Percentiles rank a stretch among this genome's conserved stretches.
Conservation (phyloP, 2,329 filamentous ascomycete species). For the Colletotrichum sp. region DNA sequence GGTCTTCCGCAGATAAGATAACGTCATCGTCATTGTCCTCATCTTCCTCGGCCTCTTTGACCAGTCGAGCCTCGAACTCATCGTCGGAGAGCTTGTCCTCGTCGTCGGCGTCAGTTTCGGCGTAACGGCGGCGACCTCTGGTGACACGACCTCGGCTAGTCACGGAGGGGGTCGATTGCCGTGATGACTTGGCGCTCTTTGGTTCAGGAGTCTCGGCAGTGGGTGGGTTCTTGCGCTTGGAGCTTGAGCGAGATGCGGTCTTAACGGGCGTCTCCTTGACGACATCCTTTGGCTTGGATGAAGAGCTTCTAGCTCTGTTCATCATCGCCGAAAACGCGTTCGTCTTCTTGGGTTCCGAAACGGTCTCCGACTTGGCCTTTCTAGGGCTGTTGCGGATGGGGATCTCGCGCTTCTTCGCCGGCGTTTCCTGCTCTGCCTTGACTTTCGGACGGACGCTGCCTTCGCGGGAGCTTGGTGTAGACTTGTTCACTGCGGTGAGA, state of each 20-base stretch:
- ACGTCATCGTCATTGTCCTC: constrained; percentile 39
- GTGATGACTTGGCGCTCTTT: constrained; percentile 79
- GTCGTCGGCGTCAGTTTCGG: constrained; percentile 63
- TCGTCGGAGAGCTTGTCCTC: constrained; percentile 73
- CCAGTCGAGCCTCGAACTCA: constrained; percentile 81
- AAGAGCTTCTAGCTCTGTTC: constrained; percentile 30
- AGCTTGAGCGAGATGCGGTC: constrained; percentile 7
- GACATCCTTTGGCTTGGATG: constrained; percentile 25
- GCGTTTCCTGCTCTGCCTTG: constrained; percentile 16
- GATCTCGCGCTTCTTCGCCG: constrained; percentile 28
- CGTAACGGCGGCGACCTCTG: constrained; percentile 46
- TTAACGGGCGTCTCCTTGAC: constrained; percentile 24
- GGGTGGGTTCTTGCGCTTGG: constrained; percentile 37
- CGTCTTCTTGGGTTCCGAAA: constrained; percentile 21
- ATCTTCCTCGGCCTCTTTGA: constrained; percentile 59
- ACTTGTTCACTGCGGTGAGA: constrained; percentile 42
- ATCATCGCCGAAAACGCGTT: constrained; percentile 63
- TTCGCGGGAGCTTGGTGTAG: constrained; percentile 38
- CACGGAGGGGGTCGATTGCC: constrained; percentile 74
- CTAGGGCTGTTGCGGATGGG: constrained; percentile 41
- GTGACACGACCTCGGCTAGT: constrained; percentile 51
- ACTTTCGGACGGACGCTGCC: constrained; percentile 29
- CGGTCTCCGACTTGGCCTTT: constrained; percentile 29
- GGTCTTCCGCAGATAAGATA: constrained; percentile 60
- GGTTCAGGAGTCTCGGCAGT: constrained; percentile 36